Percentiles rank a stretch among this genome's conserved stretches.
Evolutionary conservation across 495 filamentous ascomycete genomes (phyloP).

Genomic region (Aspergillus bridgeri): DNA sequence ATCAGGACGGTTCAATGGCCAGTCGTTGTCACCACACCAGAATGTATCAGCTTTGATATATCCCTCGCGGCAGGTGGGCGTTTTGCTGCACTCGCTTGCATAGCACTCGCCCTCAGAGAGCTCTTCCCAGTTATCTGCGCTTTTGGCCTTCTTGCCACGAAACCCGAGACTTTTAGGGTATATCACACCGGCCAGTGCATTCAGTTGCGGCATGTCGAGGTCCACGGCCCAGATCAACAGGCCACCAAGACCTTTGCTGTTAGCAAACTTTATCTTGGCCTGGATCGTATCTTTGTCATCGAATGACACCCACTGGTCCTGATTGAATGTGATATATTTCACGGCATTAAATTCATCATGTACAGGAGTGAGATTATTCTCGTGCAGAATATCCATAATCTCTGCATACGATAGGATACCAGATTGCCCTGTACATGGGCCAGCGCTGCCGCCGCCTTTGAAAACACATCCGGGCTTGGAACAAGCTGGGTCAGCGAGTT

Average conservation of each 20-base stretch:
- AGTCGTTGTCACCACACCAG: constrained; percentile 1
- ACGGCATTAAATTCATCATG: constrained; percentile 26
- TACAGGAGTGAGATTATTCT: constrained; percentile 1
- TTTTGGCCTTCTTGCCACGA: not conserved
- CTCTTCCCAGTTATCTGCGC: constrained; percentile 3
- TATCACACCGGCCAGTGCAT: not conserved
- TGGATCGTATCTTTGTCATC: constrained; percentile 37
- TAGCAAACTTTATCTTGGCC: constrained; percentile 37
- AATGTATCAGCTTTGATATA: not conserved
- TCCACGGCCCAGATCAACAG: constrained; percentile 35
- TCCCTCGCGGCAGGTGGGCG: too few species aligned
- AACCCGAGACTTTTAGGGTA: constrained; percentile 1
- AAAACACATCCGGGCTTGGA: constrained; percentile 28
- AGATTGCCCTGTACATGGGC: constrained; percentile 23
- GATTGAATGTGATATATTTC: constrained; percentile 31
- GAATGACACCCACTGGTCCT: constrained; percentile 39
- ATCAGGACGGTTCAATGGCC: not conserved
- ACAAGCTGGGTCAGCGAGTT: constrained; percentile 24
- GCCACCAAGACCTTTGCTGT: constrained; percentile 33
- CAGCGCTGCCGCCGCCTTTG: constrained; percentile 22
- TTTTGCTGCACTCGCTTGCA: not conserved
- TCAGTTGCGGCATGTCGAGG: constrained; percentile 11
- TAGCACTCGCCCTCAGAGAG: not conserved
- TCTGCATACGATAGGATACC: constrained; percentile 27
- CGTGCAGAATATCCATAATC: constrained; percentile 1